Base-by-base conservation (phyloP, 1,284 basidiomycete species). In the Papiliotrema nemorosa region DNA sequence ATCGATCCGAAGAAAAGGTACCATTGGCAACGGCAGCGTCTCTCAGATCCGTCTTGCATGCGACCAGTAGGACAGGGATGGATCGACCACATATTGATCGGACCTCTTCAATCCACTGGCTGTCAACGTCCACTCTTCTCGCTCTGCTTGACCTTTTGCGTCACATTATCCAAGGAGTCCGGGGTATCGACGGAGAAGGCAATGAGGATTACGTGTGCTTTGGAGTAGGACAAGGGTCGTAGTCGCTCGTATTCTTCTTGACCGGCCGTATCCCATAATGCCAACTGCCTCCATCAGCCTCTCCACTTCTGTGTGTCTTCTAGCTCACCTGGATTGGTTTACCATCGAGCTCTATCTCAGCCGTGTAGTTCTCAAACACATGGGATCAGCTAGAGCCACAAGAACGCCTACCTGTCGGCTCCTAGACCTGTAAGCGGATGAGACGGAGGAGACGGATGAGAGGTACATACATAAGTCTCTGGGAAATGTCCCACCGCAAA, bases 181-280 rank as follows among this genome's bases (percentile, higher is more conserved):
- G 91, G 92, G 20, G 92, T 92, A 76, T 97, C 94, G 69, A 98
- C 86, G 40, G 90, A 83, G 69, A 94, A 98, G 21, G 92, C 93
- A 67, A 98, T 97, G 59, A 98, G 82, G 72, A 98, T 97, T 67
- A 98, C 90, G 75, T 98, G 94, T 49, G 94, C 94, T 79, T 96
- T 91, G 43, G 92, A 92, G 76, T 97, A 97, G 24, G 91, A 96
- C 72, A 98, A 84, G 27, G 93, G 93, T 58, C 93, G 85, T 56
- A 97, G 79, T 57, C 93, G 82, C 73, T 97, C 93, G 75, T 97
- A 97, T 77, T 97, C 93, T 77, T 97, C 93, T 75, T 97, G 93
- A 12, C 94, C 94, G 3, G 93, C 93, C 52, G 92, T 97, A 80
- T 97, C 93, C 93, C 93, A 97, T 33, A 97, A 77, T 36, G 93